phyloP scores from a whole-genome alignment of 805 yeast species.

The Cyberlindnera mycetangii region DNA sequence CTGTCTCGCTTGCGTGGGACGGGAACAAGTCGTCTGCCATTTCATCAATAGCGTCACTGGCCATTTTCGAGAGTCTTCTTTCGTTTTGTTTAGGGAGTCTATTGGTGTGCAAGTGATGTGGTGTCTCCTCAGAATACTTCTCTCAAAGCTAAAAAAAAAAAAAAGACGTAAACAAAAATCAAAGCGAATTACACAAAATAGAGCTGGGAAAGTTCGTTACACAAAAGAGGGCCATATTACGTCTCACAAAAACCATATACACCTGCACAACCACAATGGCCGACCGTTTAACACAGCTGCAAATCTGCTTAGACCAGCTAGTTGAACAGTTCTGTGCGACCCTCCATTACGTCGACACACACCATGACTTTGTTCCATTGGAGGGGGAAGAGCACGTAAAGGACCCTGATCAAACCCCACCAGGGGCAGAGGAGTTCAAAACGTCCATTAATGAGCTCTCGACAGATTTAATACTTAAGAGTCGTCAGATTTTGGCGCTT shows the following conservation, averaged over 20 bases:
- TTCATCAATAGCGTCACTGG: neutral
- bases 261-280: conserved; percentile 51
- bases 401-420: conserved; percentile 57
- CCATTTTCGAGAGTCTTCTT: neutral
- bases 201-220: no score
- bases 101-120: no score
- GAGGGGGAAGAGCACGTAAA: conserved; percentile 51
- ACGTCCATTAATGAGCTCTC: conserved; percentile 72
- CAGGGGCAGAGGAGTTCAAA: conserved; percentile 35
- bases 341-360: conserved; percentile 73
- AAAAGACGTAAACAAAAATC: neutral
- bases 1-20: neutral
- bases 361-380: conserved; percentile 54
- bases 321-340: conserved; percentile 80
- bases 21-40: conserved; percentile 19
- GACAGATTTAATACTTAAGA: conserved; percentile 78
- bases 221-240: no score
- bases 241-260: no score
- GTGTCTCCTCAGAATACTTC: no score
- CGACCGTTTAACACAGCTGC: conserved; percentile 87
- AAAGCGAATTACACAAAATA: neutral
- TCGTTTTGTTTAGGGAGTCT: neutral
- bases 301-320: conserved; percentile 76
- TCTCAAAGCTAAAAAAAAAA: no score
- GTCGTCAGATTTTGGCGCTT: conserved; percentile 80